These are phyloP conservation scores for Saccharomycopsis lassenensis DNA, from an alignment of 805 yeast genomes.

Conservation along the genomic window DNA sequence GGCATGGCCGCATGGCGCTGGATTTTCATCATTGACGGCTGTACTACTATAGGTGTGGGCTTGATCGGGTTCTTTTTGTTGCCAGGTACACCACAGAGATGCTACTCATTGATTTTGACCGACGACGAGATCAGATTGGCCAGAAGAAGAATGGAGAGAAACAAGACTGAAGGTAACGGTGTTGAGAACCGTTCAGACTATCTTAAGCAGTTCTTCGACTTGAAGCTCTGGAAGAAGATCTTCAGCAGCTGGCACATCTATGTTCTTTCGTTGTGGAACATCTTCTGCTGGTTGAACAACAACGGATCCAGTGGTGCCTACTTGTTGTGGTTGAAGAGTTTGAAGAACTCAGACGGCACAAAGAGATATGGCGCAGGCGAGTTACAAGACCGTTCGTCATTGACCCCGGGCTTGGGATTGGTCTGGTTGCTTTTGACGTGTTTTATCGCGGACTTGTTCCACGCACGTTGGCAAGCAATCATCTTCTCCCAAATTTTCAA, in stretches of 20 bases:
- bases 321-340: slow-evolving; percentile 49
- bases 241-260: slow-evolving; percentile 46
- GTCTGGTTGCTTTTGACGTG: slow-evolving; percentile 32
- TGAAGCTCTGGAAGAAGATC: slow-evolving; percentile 39
- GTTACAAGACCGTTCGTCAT: slow-evolving; percentile 35
- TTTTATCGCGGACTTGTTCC: slow-evolving; percentile 39
- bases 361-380: slow-evolving; percentile 31
- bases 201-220: slow-evolving; percentile 24
- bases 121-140: slow-evolving; percentile 51
- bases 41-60: slow-evolving; percentile 32
- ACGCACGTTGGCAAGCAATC: slow-evolving; percentile 43
- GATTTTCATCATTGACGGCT: slow-evolving; percentile 59
- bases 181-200: slow-evolving; percentile 1
- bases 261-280: slow-evolving; percentile 41
- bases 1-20: slow-evolving; percentile 64
- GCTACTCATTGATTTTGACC: slow-evolving; percentile 44
- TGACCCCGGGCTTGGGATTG: slow-evolving; percentile 56
- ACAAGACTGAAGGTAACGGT: slow-evolving; percentile 10
- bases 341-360: slow-evolving; percentile 16
- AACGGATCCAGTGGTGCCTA: slow-evolving; percentile 47
- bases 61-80: slow-evolving; percentile 29
- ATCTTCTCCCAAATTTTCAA: slow-evolving; percentile 42
- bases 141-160: slow-evolving; percentile 30
- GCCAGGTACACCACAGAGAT: slow-evolving; percentile 57
- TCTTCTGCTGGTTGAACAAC: slow-evolving; percentile 53